Percentiles rank a stretch among this genome's conserved stretches.
phyloP scores from a whole-genome alignment of 2,329 filamentous ascomycete species.

The Xylariaceae sp. region DNA sequence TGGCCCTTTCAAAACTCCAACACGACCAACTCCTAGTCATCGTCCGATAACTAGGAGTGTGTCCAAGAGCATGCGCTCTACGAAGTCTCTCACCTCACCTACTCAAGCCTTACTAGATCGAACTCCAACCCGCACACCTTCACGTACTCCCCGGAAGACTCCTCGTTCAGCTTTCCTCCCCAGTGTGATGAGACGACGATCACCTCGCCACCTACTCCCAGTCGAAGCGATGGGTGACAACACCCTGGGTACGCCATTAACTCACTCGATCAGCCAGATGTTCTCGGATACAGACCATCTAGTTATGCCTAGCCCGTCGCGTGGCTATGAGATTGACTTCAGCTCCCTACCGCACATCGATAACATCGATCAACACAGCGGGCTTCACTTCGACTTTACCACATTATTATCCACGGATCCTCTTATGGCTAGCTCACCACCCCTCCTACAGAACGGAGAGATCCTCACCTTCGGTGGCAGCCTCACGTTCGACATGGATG shows the following conservation, averaged over 20 bases:
- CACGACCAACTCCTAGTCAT: slow-evolving; percentile 65
- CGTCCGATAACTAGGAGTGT: slow-evolving; percentile 67
- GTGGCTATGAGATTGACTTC: slow-evolving; percentile 52
- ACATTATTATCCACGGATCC: slow-evolving; percentile 55
- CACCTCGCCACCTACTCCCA: slow-evolving; percentile 42
- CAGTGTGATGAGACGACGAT: slow-evolving; percentile 40
- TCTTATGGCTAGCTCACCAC: slow-evolving; percentile 56
- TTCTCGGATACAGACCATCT: slow-evolving; percentile 62
- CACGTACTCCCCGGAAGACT: slow-evolving; percentile 41
- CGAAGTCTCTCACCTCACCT: slow-evolving; percentile 52
- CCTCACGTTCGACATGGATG: slow-evolving; percentile 21
- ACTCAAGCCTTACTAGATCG: slow-evolving; percentile 50
- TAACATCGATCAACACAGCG: slow-evolving; percentile 33
- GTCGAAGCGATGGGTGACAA: slow-evolving; percentile 32
- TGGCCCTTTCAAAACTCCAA: slow-evolving; percentile 65
- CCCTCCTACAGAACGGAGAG: slow-evolving; percentile 39
- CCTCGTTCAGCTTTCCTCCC: slow-evolving; percentile 41
- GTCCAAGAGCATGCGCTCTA: slow-evolving; percentile 60
- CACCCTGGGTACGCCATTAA: slow-evolving; percentile 32
- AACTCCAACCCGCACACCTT: slow-evolving; percentile 54
- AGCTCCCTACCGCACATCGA: slow-evolving; percentile 47
- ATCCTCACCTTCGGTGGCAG: slow-evolving; percentile 33
- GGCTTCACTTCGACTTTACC: slow-evolving; percentile 52
- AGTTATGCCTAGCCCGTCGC: slow-evolving; percentile 46
- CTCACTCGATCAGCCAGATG: slow-evolving; percentile 62